These are phyloP conservation scores for Ophiostoma triangulosporum DNA, from an alignment of 2,329 filamentous ascomycete species.

Conservation along the genomic window DNA sequence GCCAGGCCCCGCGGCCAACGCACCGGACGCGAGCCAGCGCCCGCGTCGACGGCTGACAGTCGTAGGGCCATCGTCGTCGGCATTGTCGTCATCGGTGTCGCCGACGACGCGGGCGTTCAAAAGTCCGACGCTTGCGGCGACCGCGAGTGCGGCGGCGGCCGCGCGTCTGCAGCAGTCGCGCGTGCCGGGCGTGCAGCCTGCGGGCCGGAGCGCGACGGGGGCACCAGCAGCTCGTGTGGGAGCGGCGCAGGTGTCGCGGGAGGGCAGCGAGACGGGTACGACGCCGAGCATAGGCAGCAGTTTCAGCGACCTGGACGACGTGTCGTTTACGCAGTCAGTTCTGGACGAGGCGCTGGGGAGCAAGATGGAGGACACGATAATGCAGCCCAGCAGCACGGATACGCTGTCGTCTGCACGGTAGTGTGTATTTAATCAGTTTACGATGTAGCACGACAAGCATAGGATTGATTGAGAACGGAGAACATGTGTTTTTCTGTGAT, in stretches of 20 bases:
- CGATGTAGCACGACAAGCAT: no score
- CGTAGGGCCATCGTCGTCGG: not conserved
- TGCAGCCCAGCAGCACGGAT: conserved; percentile 4
- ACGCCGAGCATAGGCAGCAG: conserved; percentile 74
- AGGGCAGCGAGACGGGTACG: conserved; percentile 49
- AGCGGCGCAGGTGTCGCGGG: conserved; percentile 24
- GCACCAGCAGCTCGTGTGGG: not conserved
- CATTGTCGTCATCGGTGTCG: conserved; percentile 10
- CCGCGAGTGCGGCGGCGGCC: conserved; percentile 13
- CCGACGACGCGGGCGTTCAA: conserved; percentile 6
- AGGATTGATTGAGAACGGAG: no score
- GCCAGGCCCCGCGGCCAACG: not conserved
- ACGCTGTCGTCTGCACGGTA: conserved; percentile 7
- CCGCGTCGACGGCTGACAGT: not conserved
- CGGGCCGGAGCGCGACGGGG: conserved; percentile 38
- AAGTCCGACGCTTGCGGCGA: not conserved
- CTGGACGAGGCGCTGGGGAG: conserved; percentile 15
- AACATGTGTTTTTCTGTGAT: no score
- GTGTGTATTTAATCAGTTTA: no score
- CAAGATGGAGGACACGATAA: conserved; percentile 12
- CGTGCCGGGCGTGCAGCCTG: conserved; percentile 27
- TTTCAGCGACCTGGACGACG: conserved; percentile 63
- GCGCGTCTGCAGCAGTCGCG: conserved; percentile 7
- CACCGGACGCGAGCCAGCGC: not conserved
- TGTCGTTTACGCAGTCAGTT: conserved; percentile 15